Evolutionary conservation across 2,329 filamentous ascomycete species (phyloP).

Genomic region (Trichoderma oligosporum): DNA sequence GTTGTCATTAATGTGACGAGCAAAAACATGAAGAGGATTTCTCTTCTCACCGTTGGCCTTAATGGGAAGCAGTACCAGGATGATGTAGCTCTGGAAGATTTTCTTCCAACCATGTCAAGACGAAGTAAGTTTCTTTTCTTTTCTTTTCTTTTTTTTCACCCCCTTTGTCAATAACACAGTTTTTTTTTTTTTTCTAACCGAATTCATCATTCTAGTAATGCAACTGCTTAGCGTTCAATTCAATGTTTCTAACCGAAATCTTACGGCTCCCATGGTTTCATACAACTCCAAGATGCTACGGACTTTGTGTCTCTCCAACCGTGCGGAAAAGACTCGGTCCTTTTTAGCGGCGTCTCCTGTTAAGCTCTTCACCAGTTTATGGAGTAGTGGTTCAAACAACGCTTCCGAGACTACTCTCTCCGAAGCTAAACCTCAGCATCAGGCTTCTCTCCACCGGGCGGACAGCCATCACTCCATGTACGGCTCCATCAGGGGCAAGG

Average conservation of each 20-base stretch:
- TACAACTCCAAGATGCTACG: slow-evolving; percentile 76
- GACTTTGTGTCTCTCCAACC: slow-evolving; percentile 60
- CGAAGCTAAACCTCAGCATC: slow-evolving; percentile 40
- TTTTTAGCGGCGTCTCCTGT: slow-evolving; percentile 82
- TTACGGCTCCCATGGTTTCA: slow-evolving; percentile 67
- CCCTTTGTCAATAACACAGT: too few relatives aligned
- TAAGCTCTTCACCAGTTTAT: slow-evolving; percentile 81
- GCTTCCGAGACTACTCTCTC: slow-evolving; percentile 26
- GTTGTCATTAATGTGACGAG: slow-evolving; percentile 61
- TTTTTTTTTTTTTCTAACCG: slow-evolving; percentile 26
- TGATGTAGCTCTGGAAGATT: slow-evolving; percentile 66
- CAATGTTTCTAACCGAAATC: slow-evolving; percentile 58
- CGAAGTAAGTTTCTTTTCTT: slow-evolving; percentile 53
- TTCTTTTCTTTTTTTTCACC: background rate
- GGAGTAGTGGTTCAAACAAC: slow-evolving; percentile 57
- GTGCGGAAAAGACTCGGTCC: slow-evolving; percentile 61
- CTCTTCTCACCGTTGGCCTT: slow-evolving; percentile 56
- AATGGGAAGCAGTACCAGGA: slow-evolving; percentile 71
- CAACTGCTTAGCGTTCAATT: slow-evolving; percentile 69
- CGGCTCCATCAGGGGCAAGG: slow-evolving; percentile 50
- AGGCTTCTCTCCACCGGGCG: slow-evolving; percentile 40
- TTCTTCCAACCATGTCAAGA: slow-evolving; percentile 70
- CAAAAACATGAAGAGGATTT: slow-evolving; percentile 49
- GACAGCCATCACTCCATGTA: slow-evolving; percentile 53
- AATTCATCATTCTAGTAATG: slow-evolving; percentile 54